These are phyloP conservation scores for Polytrichum commune DNA, from an alignment of 225 moss, liverwort and hornwort species.

Conservation along the genomic window DNA sequence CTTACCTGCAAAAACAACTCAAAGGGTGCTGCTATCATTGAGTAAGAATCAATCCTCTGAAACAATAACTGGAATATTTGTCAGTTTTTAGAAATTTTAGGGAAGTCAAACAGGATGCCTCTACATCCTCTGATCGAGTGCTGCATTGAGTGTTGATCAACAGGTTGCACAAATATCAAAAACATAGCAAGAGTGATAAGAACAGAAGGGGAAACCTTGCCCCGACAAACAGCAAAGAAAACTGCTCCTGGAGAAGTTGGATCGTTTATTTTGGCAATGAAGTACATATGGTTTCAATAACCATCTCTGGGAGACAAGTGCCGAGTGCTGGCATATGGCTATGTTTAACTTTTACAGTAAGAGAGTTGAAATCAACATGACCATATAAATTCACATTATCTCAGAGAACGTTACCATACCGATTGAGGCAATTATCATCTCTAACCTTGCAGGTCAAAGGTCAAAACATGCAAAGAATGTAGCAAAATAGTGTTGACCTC, in stretches of 20 bases:
- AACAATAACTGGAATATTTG: no score
- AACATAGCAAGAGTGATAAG: slow-evolving; percentile 6
- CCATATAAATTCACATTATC: no score
- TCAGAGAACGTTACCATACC: no score
- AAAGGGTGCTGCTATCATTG: no score
- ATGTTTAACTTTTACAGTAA: no score
- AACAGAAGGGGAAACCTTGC: slow-evolving; percentile 57
- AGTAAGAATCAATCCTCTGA: background rate
- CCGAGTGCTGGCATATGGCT: background rate
- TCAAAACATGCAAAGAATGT: background rate
- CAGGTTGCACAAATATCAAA: background rate
- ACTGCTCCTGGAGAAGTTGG: slow-evolving; percentile 79
- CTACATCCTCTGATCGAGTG: background rate
- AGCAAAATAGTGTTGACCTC: slow-evolving; percentile 41
- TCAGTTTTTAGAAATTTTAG: no score
- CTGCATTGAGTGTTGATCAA: no score
- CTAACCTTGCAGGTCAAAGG: background rate
- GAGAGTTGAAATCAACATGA: no score
- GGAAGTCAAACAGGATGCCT: background rate
- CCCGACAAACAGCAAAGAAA: slow-evolving; percentile 98
- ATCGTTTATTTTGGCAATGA: slow-evolving; percentile 79
- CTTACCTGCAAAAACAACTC: slow-evolving; percentile 65
- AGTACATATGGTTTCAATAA: slow-evolving; percentile 11
- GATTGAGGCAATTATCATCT: no score
- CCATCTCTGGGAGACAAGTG: background rate